These are phyloP conservation scores for Allantophomopsis cytisporea DNA, from an alignment of 2,329 filamentous ascomycete species.

Conservation along the genomic window DNA sequence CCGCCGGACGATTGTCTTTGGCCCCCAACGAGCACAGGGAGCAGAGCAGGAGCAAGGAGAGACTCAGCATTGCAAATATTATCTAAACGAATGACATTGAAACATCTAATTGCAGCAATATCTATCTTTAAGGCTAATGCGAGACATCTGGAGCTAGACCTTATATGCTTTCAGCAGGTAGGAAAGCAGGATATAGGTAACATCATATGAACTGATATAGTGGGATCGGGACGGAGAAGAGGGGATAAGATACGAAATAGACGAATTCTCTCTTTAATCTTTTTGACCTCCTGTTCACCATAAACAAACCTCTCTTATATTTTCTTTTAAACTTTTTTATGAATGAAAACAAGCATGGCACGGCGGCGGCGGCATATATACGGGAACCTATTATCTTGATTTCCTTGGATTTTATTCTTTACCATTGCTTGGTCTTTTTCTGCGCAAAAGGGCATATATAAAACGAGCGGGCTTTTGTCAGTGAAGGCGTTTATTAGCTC, in stretches of 20 bases:
- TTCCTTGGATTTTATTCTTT: too few relatives aligned
- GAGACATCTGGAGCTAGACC: neutral
- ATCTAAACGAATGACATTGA: neutral
- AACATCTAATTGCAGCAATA: neutral
- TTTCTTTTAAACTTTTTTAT: too few relatives aligned
- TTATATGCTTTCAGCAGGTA: neutral
- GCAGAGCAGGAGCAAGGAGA: neutral
- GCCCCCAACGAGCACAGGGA: neutral
- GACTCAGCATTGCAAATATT: constrained; percentile 1
- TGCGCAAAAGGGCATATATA: too few relatives aligned
- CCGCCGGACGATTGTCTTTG: neutral
- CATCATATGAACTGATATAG: too few relatives aligned
- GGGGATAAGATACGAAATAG: too few relatives aligned
- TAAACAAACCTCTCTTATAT: too few relatives aligned
- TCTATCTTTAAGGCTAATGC: neutral
- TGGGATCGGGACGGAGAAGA: too few relatives aligned
- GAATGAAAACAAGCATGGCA: neutral
- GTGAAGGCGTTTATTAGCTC: too few relatives aligned
- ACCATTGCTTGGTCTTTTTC: too few relatives aligned
- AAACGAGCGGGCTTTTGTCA: too few relatives aligned
- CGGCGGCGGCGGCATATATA: neutral
- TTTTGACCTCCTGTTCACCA: too few relatives aligned
- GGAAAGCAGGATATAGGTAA: neutral
- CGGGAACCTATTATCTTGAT: neutral
- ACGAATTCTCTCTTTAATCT: too few relatives aligned